Evolutionary conservation across 2,329 filamentous ascomycete species (phyloP), one percentile per base, ranked within the genome.

Genomic region (Phoma sp.): DNA sequence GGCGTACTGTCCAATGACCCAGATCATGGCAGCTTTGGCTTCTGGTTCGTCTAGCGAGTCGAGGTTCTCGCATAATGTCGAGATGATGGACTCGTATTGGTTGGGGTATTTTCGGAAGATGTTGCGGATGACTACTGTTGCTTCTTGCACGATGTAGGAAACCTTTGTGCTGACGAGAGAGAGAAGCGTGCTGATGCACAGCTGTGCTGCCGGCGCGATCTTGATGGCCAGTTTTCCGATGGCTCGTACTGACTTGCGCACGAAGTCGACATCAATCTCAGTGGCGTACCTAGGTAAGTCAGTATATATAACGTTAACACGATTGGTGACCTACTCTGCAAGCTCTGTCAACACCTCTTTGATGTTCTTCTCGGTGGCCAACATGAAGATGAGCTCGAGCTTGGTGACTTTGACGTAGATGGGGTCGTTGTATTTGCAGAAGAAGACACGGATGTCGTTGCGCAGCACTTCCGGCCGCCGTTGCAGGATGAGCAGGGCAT

Each of bases 361-460:
- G 65, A 99, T 99, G 73, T 99, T 99, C 68, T 88, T 90, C 76
- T 97, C 92, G 28, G 87, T 96, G 7, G 95, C 95, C 56, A 99
- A 84, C 95, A 98, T 99, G 77, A 99, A 99, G 63, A 99, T 98
- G 65, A 99, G 84, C 77, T 99, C 95, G 42, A 99, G 83, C 77
- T 99, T 99, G 14, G 95, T 99, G 45, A 99, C 95, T 77, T 99
- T 99, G 78, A 99, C 95, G 74, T 98, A 99, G 61, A 99, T 99
- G 0, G 95, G 95, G 71, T 99, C 95, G 74, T 99, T 99, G 78
- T 99, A 99, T 82, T 99, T 99, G 86, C 95, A 99, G 78, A 99
- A 99, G 79, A 99, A 99, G 26, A 99, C 95, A 39, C 95, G 87
- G 59, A 99, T 98, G 75, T 99, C 95, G 76, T 97, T 98, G 60